Base-by-base conservation (phyloP, 208 protist species). In the Histomonas meleagridis region DNA sequence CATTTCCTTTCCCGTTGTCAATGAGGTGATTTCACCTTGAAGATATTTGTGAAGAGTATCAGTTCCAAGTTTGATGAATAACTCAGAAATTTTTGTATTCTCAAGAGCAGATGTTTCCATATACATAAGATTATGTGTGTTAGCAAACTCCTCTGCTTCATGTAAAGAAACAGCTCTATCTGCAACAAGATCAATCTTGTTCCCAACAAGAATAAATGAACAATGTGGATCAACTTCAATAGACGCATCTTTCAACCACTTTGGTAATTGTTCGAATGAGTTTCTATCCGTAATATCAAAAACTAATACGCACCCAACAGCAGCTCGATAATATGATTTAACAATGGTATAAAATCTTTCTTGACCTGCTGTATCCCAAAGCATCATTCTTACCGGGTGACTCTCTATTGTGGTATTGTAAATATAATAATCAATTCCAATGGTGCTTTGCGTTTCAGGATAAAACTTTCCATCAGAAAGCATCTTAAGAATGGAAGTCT, bases 271-370 rank as follows among this genome's bases (percentile, higher is more conserved):
- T 21, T 86, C 76, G 26, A 86, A 86, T 10, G 40, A 57, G 18
- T 86, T 86, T 86, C 76, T 86, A 55, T 86, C 76, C 55, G 76
- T 86, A 26, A 86, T 86, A 55, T 86, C 76, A n/a, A 38, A 86
- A 18, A 86, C 76, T 7, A 86, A n/a, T n/a, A 86, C 55, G 4
- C 51, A 40, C 1, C 76, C 76, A 32, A 86, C n/a, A 38, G 76
- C 76, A n/a, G 43, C 46, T 46, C 76, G 51, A 48, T 55, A 86
- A 35, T 86, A 86, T 16, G 76, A 40, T 55, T 46, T 86, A 38
- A 46, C 76, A 10, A 86, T 86, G 51, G 76, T 86, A 55, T 86
- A 86, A 35, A 86, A 86, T 51, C 76, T 51, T 55, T 86, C 76
- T 49, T 86, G 76, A 2, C 76, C 76, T 18, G 76, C 76, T 28